Evolutionary conservation across 1,139 yeast species (phyloP).

Genomic region (Scheffersomyces illinoinensis): DNA sequence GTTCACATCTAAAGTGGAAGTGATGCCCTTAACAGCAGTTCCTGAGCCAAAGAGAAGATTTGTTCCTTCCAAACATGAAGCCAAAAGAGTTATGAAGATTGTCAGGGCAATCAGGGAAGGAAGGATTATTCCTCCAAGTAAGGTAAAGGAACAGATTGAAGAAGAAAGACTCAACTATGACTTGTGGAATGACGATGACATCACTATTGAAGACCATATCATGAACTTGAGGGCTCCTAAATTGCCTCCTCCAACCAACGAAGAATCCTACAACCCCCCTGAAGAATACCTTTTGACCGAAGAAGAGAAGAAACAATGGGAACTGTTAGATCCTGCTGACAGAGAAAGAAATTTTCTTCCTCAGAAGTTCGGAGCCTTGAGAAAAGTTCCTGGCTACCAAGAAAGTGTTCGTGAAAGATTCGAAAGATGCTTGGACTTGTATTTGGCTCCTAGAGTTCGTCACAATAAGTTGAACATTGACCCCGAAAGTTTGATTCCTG

Average conservation of each 20-base stretch:
- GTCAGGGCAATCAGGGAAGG: conserved; percentile 97
- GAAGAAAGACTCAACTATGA: conserved; percentile 62
- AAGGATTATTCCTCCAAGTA: conserved; percentile 74
- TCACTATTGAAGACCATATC: conserved; percentile 62
- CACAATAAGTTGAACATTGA: conserved; percentile 89
- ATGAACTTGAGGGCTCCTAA: conserved; percentile 96
- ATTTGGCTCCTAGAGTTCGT: conserved; percentile 95
- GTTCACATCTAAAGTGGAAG: conserved; percentile 83
- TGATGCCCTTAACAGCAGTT: conserved; percentile 89
- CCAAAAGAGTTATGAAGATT: conserved; percentile 92
- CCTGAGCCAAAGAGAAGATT: conserved; percentile 98
- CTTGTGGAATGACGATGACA: conserved; percentile 77
- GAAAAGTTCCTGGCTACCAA: conserved; percentile 93
- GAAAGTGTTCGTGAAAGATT: conserved; percentile 86
- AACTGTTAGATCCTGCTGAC: conserved; percentile 70
- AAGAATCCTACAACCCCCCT: conserved; percentile 96
- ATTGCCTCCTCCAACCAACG: conserved; percentile 93
- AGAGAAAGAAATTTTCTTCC: conserved; percentile 82
- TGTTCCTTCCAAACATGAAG: conserved; percentile 95
- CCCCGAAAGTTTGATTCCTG: conserved; percentile 95
- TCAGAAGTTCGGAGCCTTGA: conserved; percentile 73
- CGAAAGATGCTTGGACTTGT: conserved; percentile 90
- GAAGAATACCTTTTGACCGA: conserved; percentile 83
- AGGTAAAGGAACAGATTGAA: conserved; percentile 53
- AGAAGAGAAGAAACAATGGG: conserved; percentile 78